These are phyloP conservation scores for Kwoniella bestiolae DNA, from an alignment of 768 basidiomycete species.

Conservation along the genomic window DNA sequence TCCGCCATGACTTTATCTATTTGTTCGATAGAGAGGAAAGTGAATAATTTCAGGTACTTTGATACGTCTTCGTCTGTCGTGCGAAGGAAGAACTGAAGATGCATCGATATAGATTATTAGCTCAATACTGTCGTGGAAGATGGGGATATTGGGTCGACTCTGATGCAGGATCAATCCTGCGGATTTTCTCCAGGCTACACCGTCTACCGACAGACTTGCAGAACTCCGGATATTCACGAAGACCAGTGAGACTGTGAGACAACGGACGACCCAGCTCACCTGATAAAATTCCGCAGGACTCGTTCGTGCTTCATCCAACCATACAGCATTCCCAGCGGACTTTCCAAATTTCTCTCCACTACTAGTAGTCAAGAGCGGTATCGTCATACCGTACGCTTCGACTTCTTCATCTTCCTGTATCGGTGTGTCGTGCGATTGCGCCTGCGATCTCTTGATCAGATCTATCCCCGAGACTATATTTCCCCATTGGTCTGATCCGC, in stretches of 20 bases:
- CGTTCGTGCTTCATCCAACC: conserved; percentile 78
- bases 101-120: neutral
- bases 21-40: conserved; percentile 67
- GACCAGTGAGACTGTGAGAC: too few relatives aligned
- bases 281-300: conserved; percentile 94
- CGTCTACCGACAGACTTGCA: neutral
- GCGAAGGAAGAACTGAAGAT: conserved; percentile 82
- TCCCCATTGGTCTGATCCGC: conserved; percentile 98
- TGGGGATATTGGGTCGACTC: too few relatives aligned
- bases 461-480: conserved; percentile 94
- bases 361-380: conserved; percentile 87
- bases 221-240: too few relatives aligned
- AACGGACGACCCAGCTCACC: conserved; percentile 61
- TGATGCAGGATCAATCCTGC: neutral
- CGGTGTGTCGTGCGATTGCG: neutral
- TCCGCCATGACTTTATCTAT: conserved; percentile 65
- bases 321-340: conserved; percentile 92
- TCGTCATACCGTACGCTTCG: conserved; percentile 79
- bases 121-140: neutral
- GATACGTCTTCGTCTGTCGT: conserved; percentile 79
- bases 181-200: neutral
- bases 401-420: conserved; percentile 31
- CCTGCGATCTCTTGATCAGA: conserved; percentile 68
- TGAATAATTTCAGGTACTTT: conserved; percentile 79
- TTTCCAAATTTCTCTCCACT: conserved; percentile 96